Evolutionary conservation across 257 asterid genomes (phyloP).

Genomic region (Perilla frutescens): DNA sequence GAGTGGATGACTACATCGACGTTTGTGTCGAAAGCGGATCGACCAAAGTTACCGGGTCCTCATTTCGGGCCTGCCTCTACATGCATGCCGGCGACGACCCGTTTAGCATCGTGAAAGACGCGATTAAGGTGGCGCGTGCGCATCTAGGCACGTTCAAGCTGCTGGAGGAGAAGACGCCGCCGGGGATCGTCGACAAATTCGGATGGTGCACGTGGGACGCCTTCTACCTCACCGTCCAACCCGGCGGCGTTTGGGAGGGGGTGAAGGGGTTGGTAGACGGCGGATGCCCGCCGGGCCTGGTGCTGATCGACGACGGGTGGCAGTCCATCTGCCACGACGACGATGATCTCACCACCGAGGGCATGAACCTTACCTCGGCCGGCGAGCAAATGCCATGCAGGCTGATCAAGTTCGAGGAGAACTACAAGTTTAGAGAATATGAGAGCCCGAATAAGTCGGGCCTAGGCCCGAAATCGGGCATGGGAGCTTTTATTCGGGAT

Average conservation of each 20-base stretch:
- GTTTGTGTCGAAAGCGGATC: constrained; percentile 83
- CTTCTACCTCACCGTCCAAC: constrained; percentile 80
- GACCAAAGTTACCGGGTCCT: constrained; percentile 49
- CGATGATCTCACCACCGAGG: constrained; percentile 31
- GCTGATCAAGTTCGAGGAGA: constrained; percentile 42
- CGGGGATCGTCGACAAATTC: constrained; percentile 80
- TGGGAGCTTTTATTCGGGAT: constrained; percentile 43
- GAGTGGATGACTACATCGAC: constrained; percentile 57
- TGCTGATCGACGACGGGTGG: constrained; percentile 82
- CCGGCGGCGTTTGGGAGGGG: constrained; percentile 78
- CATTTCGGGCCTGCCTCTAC: constrained; percentile 64
- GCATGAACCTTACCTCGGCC: constrained; percentile 44
- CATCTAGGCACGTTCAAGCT: constrained; percentile 75
- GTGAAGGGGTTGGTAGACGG: constrained; percentile 79
- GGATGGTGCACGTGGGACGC: constrained; percentile 99
- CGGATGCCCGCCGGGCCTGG: constrained; percentile 91
- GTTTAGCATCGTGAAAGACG: constrained; percentile 67
- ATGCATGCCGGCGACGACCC: constrained; percentile 79
- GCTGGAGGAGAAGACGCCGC: constrained; percentile 80
- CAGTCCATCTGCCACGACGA: constrained; percentile 71
- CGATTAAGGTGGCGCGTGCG: constrained; percentile 63
- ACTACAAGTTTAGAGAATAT: constrained; percentile 42
- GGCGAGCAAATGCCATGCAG: constrained; percentile 58
- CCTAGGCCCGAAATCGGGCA: constrained; percentile 33
- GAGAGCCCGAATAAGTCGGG: constrained; percentile 40